A percentile compares a stretch with the other conserved stretches of the same genome.
phyloP scores from a whole-genome alignment of 2,329 filamentous ascomycete genomes.

The Phaeosphaeriaceae sp. region DNA sequence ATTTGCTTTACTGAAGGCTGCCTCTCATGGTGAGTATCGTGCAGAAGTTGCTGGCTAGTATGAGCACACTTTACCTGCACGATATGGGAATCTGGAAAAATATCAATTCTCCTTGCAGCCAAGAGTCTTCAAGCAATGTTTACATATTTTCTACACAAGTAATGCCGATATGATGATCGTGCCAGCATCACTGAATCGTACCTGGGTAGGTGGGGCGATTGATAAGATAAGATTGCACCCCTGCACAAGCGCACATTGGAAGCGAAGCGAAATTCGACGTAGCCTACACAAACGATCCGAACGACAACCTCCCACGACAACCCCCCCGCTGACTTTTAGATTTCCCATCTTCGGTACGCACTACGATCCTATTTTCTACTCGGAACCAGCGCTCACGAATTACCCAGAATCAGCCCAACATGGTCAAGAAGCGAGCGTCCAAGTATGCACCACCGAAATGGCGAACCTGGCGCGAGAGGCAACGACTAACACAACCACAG shows the following conservation, averaged over 20 bases:
- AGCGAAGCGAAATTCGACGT: conserved; percentile 27
- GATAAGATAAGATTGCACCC: conserved; percentile 39
- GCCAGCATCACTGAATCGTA: neutral
- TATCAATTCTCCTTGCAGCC: too few relatives aligned
- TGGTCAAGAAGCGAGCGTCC: conserved; percentile 80
- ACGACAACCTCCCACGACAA: conserved; percentile 39
- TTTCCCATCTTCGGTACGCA: conserved; percentile 46
- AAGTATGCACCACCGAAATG: conserved; percentile 63
- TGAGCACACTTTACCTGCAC: neutral
- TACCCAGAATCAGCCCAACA: conserved; percentile 63
- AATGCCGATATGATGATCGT: neutral
- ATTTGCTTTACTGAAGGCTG: neutral
- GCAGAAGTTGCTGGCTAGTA: neutral
- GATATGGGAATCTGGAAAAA: too few relatives aligned
- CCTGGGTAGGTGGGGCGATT: conserved; percentile 22
- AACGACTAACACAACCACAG: conserved; percentile 60
- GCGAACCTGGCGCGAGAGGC: conserved; percentile 17
- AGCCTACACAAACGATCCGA: conserved; percentile 26
- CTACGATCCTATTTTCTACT: conserved; percentile 7
- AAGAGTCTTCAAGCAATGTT: neutral
- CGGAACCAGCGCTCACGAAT: conserved; percentile 24
- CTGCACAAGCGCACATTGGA: conserved; percentile 3
- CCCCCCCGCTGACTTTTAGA: conserved; percentile 47
- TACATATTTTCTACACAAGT: neutral
- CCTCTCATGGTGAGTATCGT: neutral